These are phyloP conservation scores for Jackrogersella minutella DNA, from an alignment of 495 filamentous ascomycete species.

Conservation along the genomic window DNA sequence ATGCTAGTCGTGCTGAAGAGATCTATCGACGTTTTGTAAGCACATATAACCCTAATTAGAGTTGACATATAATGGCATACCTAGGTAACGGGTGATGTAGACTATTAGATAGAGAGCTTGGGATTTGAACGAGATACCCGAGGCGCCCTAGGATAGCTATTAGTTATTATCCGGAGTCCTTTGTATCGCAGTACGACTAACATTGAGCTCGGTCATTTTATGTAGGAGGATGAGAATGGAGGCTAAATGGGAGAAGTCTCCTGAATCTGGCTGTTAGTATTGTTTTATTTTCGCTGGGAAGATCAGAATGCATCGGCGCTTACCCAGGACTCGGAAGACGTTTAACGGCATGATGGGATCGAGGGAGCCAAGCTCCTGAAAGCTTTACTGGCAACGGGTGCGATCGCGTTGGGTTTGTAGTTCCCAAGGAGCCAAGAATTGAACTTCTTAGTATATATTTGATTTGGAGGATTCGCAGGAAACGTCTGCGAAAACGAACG, in stretches of 20 bases:
- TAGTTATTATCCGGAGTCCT: slow-evolving; percentile 20
- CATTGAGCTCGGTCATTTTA: slow-evolving; percentile 92
- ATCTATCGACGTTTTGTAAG: slow-evolving; percentile 59
- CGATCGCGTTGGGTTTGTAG: not conserved
- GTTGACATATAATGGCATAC: slow-evolving; percentile 50
- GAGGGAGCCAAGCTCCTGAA: slow-evolving; percentile 43
- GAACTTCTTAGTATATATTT: not conserved
- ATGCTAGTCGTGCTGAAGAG: slow-evolving; percentile 85
- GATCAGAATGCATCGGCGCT: slow-evolving; percentile 35
- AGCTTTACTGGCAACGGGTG: slow-evolving; percentile 10
- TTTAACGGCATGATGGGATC: slow-evolving; percentile 70
- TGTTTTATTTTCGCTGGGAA: not conserved
- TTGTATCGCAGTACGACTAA: slow-evolving; percentile 52
- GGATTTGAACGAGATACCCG: slow-evolving; percentile 97
- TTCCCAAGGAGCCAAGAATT: slow-evolving; percentile 6
- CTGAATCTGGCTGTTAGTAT: slow-evolving; percentile 53
- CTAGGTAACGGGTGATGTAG: slow-evolving; percentile 91
- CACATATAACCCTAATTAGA: not conserved
- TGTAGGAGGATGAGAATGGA: slow-evolving; percentile 94
- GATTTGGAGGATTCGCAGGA: slow-evolving; percentile 25
- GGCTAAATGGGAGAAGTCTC: slow-evolving; percentile 91
- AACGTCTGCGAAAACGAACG: slow-evolving; percentile 2
- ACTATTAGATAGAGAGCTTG: slow-evolving; percentile 93
- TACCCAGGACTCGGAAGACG: slow-evolving; percentile 87
- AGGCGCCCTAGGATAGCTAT: slow-evolving; percentile 76